Evolutionary conservation across 176 grass and related monocot species (phyloP).

Genomic region (Hordeum marinum): DNA sequence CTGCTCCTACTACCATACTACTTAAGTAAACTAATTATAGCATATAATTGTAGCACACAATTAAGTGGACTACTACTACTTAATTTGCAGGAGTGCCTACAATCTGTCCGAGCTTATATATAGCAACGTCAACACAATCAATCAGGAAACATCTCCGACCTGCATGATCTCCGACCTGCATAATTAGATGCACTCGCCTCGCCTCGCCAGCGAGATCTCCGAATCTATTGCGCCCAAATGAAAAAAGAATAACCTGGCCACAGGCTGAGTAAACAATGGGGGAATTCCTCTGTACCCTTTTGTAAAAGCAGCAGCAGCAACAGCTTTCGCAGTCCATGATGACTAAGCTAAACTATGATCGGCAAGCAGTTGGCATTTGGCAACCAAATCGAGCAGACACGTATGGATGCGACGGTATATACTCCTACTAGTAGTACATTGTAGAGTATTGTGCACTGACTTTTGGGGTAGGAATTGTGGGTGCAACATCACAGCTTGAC

Average conservation of each 20-base stretch:
- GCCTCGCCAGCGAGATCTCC: background rate
- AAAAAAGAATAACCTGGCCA: background rate
- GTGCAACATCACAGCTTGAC: background rate
- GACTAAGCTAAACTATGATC: background rate
- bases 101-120: background rate
- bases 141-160: background rate
- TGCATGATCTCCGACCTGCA: background rate
- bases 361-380: too few species aligned
- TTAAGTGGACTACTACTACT: background rate
- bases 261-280: background rate
- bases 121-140: background rate
- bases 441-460: too few species aligned
- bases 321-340: background rate
- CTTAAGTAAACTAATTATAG: background rate
- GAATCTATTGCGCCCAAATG: background rate
- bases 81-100: background rate
- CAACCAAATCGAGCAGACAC: too few species aligned
- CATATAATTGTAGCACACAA: background rate
- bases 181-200: background rate
- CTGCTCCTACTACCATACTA: background rate
- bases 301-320: background rate
- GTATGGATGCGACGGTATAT: too few species aligned
- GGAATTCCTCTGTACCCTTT: background rate
- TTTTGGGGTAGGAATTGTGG: conserved; percentile 11
- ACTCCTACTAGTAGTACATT: too few species aligned